Conservation (phyloP, 179 eudicot species). For the Spergularia azorica region DNA sequence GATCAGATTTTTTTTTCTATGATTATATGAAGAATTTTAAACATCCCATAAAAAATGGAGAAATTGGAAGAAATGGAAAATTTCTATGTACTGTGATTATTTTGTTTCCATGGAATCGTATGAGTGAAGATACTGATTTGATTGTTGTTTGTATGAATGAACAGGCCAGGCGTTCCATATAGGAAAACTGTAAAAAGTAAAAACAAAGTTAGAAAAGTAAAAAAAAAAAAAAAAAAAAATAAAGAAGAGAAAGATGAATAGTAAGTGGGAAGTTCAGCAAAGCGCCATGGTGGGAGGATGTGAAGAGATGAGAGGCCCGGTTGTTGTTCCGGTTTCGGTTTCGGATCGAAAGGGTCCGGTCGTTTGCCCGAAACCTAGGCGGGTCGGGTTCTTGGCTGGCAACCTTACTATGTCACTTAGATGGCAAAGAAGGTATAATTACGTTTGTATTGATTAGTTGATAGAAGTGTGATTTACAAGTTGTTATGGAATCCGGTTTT, state of each 20-base stretch:
- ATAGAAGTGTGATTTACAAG: neutral
- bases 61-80: neutral
- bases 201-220: neutral
- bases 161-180: constrained; percentile 17
- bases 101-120: neutral
- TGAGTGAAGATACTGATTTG: neutral
- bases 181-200: neutral
- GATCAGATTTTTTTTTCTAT: neutral
- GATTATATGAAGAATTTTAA: neutral
- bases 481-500: neutral
- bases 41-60: neutral
- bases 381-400: constrained; percentile 37
- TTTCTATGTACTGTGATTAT: neutral
- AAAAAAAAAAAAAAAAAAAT: neutral
- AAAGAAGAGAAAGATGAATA: constrained; percentile 35
- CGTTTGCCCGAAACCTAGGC: constrained; percentile 54
- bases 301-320: constrained; percentile 40
- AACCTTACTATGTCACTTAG: constrained; percentile 43
- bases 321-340: constrained; percentile 20
- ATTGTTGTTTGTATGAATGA: constrained; percentile 1
- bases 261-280: constrained; percentile 40
- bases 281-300: constrained; percentile 34
- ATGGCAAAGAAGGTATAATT: constrained; percentile 43
- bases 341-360: constrained; percentile 41
- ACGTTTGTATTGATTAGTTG: neutral